phyloP scores from a whole-genome alignment of 345 rosid species.

The Sisymbrium altissimum region DNA sequence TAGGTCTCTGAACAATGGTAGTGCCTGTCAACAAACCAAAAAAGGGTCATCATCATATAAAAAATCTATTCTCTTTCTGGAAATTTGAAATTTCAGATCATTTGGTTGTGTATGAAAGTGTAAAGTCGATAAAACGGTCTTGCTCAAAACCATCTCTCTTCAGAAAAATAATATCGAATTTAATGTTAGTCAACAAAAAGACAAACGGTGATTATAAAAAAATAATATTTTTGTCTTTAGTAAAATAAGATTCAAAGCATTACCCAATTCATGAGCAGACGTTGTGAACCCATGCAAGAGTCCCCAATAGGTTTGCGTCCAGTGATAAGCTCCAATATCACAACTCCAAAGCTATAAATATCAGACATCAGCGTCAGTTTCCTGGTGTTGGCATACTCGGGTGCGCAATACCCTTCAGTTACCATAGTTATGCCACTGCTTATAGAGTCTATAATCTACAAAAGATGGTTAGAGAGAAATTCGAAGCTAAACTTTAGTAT shows the following conservation, averaged over 20 bases:
- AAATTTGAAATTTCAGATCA: too few relatives aligned
- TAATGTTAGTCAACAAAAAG: too few relatives aligned
- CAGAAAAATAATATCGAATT: too few relatives aligned
- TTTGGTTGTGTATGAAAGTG: too few relatives aligned
- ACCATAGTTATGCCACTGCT: too few relatives aligned
- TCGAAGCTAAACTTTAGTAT: too few relatives aligned
- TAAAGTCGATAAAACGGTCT: not conserved
- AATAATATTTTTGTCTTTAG: too few relatives aligned
- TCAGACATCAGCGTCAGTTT: slow-evolving; percentile 56
- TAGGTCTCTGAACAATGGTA: slow-evolving; percentile 22
- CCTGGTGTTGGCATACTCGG: slow-evolving; percentile 58
- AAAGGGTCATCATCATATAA: not conserved
- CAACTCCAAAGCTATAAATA: slow-evolving; percentile 68
- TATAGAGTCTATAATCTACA: too few relatives aligned
- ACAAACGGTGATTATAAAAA: too few relatives aligned
- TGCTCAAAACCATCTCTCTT: not conserved
- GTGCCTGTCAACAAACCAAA: slow-evolving; percentile 33
- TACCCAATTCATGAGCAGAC: slow-evolving; percentile 58
- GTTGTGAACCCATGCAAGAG: slow-evolving; percentile 25
- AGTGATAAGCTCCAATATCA: slow-evolving; percentile 60
- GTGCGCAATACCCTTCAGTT: slow-evolving; percentile 74
- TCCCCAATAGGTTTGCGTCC: slow-evolving; percentile 52
- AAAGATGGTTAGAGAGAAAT: too few relatives aligned
- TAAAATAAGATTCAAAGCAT: not conserved
- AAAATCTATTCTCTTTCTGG: too few relatives aligned